Percentiles rank a stretch among this genome's conserved stretches.
These are phyloP conservation scores for Colletotrichum tanaceti DNA, from an alignment of 2,329 filamentous ascomycete genomes.

Conservation along the genomic window DNA sequence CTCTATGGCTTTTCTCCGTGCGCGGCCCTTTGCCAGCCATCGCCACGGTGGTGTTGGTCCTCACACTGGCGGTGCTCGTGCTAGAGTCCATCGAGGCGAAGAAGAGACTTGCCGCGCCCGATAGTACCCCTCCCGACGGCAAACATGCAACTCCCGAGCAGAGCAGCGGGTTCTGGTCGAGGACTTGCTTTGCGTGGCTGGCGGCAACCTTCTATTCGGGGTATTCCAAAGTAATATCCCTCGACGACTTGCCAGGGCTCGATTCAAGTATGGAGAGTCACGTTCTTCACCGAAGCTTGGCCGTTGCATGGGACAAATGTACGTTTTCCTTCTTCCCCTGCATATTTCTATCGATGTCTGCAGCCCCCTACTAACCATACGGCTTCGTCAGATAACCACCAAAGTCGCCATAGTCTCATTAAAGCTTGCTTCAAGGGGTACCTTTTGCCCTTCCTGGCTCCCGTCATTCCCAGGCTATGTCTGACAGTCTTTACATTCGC, in stretches of 20 bases:
- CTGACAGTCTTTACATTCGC: conserved; percentile 47
- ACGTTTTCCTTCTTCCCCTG: not conserved
- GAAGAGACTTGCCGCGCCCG: not conserved
- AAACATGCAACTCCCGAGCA: conserved; percentile 8
- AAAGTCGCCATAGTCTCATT: conserved; percentile 36
- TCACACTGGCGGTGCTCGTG: not conserved
- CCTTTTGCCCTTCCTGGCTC: conserved; percentile 40
- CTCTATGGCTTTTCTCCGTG: too few relatives aligned
- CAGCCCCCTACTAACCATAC: too few relatives aligned
- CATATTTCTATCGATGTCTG: too few relatives aligned
- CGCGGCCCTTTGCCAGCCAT: too few relatives aligned
- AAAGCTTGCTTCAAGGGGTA: conserved; percentile 40
- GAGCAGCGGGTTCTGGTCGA: conserved; percentile 30
- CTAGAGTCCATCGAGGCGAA: conserved; percentile 19
- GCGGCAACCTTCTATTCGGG: conserved; percentile 13
- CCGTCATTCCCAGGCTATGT: conserved; percentile 45
- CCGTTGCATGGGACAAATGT: conserved; percentile 41
- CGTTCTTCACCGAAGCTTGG: not conserved
- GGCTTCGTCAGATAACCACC: conserved; percentile 38
- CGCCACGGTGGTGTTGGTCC: not conserved
- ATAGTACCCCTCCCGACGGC: not conserved
- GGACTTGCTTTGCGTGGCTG: conserved; percentile 36
- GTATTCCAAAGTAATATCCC: conserved; percentile 22
- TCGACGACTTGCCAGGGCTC: conserved; percentile 18
- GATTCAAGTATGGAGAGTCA: conserved; percentile 14